A percentile compares a stretch with the other conserved stretches of the same genome.
phyloP scores from a whole-genome alignment of 306 rosid species.

The Urtica urens region DNA sequence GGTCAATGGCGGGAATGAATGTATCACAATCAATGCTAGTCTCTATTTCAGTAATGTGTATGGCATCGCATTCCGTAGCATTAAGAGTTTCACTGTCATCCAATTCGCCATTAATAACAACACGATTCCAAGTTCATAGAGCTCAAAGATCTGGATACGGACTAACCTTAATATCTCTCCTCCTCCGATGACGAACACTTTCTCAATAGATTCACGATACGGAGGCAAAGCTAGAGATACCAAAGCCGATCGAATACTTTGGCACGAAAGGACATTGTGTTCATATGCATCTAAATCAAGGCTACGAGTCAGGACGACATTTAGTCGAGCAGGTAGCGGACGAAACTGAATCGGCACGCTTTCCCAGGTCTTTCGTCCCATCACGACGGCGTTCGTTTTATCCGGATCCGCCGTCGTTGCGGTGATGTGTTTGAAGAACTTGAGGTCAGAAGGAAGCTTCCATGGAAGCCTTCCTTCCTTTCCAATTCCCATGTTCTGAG shows the following conservation, averaged over 20 bases:
- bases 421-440: slow-evolving; percentile 56
- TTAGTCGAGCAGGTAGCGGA: slow-evolving; percentile 76
- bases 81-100: slow-evolving; percentile 67
- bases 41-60: slow-evolving; percentile 77
- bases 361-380: slow-evolving; percentile 97
- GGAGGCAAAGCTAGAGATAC: slow-evolving; percentile 80
- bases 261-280: slow-evolving; percentile 72
- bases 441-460: slow-evolving; percentile 71
- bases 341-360: slow-evolving; percentile 46
- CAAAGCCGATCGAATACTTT: slow-evolving; percentile 80
- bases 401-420: slow-evolving; percentile 48
- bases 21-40: slow-evolving; percentile 66
- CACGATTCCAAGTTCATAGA: neutral
- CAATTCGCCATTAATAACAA: neutral
- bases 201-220: slow-evolving; percentile 79
- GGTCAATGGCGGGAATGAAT: slow-evolving; percentile 55
- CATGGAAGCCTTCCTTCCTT: slow-evolving; percentile 82
- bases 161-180: slow-evolving; percentile 68
- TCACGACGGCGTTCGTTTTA: slow-evolving; percentile 73
- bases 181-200: slow-evolving; percentile 85
- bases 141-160: slow-evolving; percentile 5
- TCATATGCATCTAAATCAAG: slow-evolving; percentile 63
- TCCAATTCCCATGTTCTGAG: slow-evolving; percentile 73
- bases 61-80: slow-evolving; percentile 84
- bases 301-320: slow-evolving; percentile 82